phyloP scores from a whole-genome alignment of 352 stramenopile genomes.

The Globisporangium okanoganense region DNA sequence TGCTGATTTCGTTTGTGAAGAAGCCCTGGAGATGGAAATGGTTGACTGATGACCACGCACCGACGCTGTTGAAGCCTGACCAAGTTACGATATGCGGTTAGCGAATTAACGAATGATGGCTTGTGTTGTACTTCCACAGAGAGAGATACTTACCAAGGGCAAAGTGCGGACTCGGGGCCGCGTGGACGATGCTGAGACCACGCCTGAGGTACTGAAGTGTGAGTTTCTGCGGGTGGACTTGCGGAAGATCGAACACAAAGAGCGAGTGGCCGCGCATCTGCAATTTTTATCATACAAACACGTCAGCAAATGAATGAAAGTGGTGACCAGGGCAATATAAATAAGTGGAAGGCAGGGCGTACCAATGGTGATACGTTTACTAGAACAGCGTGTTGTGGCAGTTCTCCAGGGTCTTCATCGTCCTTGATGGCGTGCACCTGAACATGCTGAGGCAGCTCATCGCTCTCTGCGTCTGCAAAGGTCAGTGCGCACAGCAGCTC shows the following conservation, averaged over 20 bases:
- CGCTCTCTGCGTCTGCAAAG: constrained; percentile 13
- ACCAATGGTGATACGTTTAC: constrained; percentile 73
- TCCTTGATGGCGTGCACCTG: neutral
- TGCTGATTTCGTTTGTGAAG: constrained; percentile 29
- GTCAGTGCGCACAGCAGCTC: constrained; percentile 49
- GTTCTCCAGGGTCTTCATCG: neutral
- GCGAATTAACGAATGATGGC: neutral
- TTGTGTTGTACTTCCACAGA: no score
- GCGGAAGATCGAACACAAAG: constrained; percentile 42
- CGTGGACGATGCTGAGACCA: constrained; percentile 20
- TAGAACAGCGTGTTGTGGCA: constrained; percentile 28
- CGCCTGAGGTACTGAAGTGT: constrained; percentile 24
- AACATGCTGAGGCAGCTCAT: neutral
- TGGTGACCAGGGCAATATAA: neutral
- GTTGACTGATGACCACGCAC: constrained; percentile 77
- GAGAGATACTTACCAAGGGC: constrained; percentile 31
- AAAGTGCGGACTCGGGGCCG: constrained; percentile 32
- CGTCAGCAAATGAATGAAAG: neutral
- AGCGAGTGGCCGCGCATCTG: constrained; percentile 62
- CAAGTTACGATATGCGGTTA: neutral
- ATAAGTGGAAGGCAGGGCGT: neutral
- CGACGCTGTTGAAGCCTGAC: constrained; percentile 64
- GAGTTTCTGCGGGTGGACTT: constrained; percentile 36
- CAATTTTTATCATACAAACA: neutral
- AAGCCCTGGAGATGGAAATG: constrained; percentile 73